These are phyloP conservation scores for Cyberlindnera mycetangii DNA, from an alignment of 805 yeast species.

Conservation along the genomic window DNA sequence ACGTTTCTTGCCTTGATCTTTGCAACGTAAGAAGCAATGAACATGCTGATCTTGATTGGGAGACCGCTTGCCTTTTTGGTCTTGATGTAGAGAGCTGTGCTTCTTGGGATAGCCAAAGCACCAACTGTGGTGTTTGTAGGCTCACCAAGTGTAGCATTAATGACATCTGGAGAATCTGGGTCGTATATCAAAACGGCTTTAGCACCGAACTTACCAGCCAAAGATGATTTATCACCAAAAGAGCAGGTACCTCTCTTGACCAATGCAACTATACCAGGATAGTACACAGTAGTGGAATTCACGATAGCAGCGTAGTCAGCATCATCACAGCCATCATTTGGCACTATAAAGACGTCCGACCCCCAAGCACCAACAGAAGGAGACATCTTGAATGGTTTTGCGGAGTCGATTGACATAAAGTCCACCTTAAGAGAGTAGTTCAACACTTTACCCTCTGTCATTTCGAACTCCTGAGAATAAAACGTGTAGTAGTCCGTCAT, in stretches of 20 bases:
- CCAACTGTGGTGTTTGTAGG: constrained; percentile 68
- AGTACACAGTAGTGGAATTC: constrained; percentile 19
- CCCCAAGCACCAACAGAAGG: constrained; percentile 70
- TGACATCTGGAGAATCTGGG: constrained; percentile 42
- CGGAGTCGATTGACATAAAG: constrained; percentile 40
- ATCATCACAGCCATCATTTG: constrained; percentile 64
- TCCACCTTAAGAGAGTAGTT: constrained; percentile 51
- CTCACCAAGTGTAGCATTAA: constrained; percentile 68
- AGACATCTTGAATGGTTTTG: constrained; percentile 62
- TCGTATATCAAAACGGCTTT: constrained; percentile 70
- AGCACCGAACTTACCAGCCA: constrained; percentile 79
- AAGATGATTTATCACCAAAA: constrained; percentile 71
- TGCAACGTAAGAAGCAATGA: constrained; percentile 70
- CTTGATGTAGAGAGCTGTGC: constrained; percentile 30
- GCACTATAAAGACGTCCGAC: constrained; percentile 57
- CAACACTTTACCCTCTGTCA: constrained; percentile 64
- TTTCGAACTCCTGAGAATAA: constrained; percentile 65
- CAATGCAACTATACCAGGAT: constrained; percentile 49
- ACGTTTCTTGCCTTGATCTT: constrained; percentile 68
- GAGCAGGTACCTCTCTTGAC: constrained; percentile 82
- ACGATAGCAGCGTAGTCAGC: constrained; percentile 54
- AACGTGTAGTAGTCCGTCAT: constrained; percentile 61
- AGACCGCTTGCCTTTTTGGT: constrained; percentile 19
- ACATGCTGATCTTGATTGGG: constrained; percentile 33
- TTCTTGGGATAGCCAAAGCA: constrained; percentile 59